Conservation (phyloP, 2,329 filamentous ascomycete species). For the Ambrosiella xylebori region DNA sequence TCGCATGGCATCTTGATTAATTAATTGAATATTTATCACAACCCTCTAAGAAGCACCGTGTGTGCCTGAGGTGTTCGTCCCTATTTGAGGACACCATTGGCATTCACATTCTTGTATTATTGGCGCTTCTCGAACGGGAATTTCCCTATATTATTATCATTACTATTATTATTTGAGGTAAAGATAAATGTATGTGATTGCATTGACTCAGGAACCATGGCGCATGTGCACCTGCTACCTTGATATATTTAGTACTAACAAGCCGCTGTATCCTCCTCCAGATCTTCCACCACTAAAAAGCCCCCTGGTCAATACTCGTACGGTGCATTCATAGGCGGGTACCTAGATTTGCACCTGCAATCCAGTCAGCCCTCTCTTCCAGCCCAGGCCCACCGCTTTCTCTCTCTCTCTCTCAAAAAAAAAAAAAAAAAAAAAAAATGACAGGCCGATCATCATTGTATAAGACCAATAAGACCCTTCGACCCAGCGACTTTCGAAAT, state of each 20-base stretch:
- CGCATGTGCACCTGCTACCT: background rate
- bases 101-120: background rate
- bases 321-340: too few species aligned
- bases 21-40: background rate
- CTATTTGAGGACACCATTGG: background rate
- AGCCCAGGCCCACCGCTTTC: background rate
- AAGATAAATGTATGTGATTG: background rate
- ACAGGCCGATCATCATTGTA: slow-evolving; percentile 31
- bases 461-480: slow-evolving; percentile 19
- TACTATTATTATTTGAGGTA: background rate
- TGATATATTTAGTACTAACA: background rate
- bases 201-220: background rate
- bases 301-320: background rate
- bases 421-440: slow-evolving; percentile 24
- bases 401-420: background rate
- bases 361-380: too few species aligned
- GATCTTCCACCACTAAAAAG: background rate
- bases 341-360: too few species aligned
- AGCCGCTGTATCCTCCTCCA: background rate
- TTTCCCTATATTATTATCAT: too few species aligned
- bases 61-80: too few species aligned
- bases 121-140: too few species aligned
- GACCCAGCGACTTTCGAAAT: slow-evolving; percentile 6
- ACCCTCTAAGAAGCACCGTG: too few species aligned
- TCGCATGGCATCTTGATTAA: too few species aligned